Conservation (phyloP, 257 asterid genomes). For the Vinca minor region DNA sequence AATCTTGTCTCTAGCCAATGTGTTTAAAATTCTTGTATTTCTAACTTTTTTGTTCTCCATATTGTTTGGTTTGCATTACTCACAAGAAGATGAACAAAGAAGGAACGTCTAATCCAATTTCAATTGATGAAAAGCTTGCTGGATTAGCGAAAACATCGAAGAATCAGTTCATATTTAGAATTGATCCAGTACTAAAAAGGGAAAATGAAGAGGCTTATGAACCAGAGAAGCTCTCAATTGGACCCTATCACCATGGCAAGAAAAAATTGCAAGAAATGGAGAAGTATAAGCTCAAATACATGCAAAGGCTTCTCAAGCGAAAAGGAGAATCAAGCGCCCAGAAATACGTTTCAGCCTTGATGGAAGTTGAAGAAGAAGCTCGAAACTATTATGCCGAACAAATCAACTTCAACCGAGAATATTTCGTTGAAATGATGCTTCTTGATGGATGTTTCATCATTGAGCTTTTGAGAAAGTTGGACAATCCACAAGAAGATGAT, state of each 20-base stretch:
- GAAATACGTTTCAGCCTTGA: not conserved
- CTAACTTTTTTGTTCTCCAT: no score
- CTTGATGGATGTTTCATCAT: not conserved
- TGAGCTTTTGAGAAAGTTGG: not conserved
- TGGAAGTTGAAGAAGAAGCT: constrained; percentile 19
- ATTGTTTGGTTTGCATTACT: not conserved
- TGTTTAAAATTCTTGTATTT: no score
- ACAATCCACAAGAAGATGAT: no score
- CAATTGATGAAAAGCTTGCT: not conserved
- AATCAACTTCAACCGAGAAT: not conserved
- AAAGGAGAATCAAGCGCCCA: not conserved
- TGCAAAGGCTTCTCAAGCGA: not conserved
- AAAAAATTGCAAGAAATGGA: not conserved
- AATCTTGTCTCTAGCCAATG: no score
- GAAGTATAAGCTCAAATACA: not conserved
- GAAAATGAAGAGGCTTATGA: not conserved
- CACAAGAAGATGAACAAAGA: not conserved
- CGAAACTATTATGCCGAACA: not conserved
- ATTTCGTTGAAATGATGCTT: not conserved
- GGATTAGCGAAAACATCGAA: not conserved
- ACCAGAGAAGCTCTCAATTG: not conserved
- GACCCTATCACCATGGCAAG: not conserved
- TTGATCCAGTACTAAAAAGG: not conserved
- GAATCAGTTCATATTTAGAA: not conserved
- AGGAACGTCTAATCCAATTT: not conserved